Base-by-base conservation (phyloP, 2,329 filamentous ascomycete species). In the Diaporthe eres region DNA sequence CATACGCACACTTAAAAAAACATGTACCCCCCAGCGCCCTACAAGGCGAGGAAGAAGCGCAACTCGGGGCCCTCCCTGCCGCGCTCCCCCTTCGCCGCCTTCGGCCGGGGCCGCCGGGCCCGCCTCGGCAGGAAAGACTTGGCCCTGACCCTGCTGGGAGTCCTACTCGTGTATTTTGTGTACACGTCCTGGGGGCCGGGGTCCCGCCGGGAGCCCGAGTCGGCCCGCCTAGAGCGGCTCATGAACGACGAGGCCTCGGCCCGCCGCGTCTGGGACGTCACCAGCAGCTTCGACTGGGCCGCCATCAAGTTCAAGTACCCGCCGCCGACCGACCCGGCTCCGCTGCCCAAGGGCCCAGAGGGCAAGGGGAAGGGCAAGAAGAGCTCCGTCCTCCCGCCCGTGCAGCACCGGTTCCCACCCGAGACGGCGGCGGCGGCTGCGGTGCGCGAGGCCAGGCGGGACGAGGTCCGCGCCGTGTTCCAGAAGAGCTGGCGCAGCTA, bases 401-500 rank as follows among this genome's bases (percentile, higher is more conserved):
- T 87, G 34, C 86, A 87, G 78, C 81, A 83, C 77, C 60, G 12
- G 22, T 86, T 85, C 73, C 71, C 28, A 13, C 58, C 78, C 57
- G 81, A 79, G 77, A 76, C 81, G 6, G 44, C 75, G 4, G 71
- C 74, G n/a, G 80, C 78, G 13, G 78, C 77, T 25, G 71, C 74
- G 10, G 37, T 79, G 25, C 82, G 84, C 7, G 80, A 83, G 47
- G 77, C 76, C 2, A 81, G 85, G 13, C 84, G 83, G 1, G 75
- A 60, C 4, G 77, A 82, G 57, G 85, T 87, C 17, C 80, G 81
- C 60, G 60, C 77, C 67, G 80, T 83, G 17, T 87, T 87, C 76
- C 75, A 80, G 63, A 78, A 79, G 15, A 83, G 85, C 68, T 85
- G 88, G 87, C 78, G 82, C 22, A 86, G 85, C 44, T 89, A 89